Evolutionary conservation across 2,329 filamentous ascomycete genomes (phyloP), one percentile per base, ranked within the genome.

Genomic region (Neodidymelliopsis sp.): DNA sequence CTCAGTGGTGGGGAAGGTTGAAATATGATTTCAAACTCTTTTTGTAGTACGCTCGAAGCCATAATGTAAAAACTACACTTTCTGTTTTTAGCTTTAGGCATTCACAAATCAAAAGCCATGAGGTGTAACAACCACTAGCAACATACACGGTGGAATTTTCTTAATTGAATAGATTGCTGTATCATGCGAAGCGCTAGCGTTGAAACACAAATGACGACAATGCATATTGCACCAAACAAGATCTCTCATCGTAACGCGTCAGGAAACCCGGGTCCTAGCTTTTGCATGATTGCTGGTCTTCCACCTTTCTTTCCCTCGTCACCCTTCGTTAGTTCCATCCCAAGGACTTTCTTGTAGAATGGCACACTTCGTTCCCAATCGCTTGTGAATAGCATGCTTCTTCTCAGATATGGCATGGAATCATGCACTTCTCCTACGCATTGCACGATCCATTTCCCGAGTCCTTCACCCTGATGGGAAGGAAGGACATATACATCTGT

Each of bases 401-500:
- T 38, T 25, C 49, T 48, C 8, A 56, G 16, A 29, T 41, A 16
- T 8, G 49, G 40, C 49, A 53, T 50, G 2, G 37, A 37, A 11
- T 50, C 45, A 29, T 53, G 40, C 5, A 53, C 39, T 24, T 56
- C 53, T 4, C 38, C 35, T 10, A 53, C 28, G 20, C 53, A 56
- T 8, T 18, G 29, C 13, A 53, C 23, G 0, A 56, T n/a, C 49
- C 49, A 53, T 6, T 34, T 33, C n/a, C 49, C 53, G 10, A 53
- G 24, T 4, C 53, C 53, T 12, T 36, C 36, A 7, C 49, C 49
- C 13, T 53, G 49, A 20, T 33, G 29, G 5, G 27, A 8, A 3
- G 49, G 45, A 12, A 46, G 36, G 7, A 56, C 16, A 22, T 44
- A 56, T n/a, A 56, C 53, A 22, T 56, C 49, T 12, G 49, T 56